A percentile compares a stretch with the other conserved stretches of the same genome.
Evolutionary conservation across 2,329 filamentous ascomycete genomes (phyloP).

Genomic region (Aspergillus sp.): DNA sequence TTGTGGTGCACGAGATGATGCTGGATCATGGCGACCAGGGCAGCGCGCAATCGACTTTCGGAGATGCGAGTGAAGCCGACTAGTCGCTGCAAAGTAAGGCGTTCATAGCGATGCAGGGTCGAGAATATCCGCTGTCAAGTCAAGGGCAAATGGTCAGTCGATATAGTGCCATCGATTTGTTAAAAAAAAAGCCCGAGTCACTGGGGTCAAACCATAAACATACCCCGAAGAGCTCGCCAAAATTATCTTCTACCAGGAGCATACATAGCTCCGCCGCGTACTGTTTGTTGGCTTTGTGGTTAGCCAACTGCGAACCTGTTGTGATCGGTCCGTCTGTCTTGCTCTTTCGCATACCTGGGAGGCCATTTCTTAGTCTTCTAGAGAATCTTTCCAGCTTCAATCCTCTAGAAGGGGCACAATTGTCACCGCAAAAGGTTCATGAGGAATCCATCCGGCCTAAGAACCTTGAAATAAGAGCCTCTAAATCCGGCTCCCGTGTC

Average conservation of each 20-base stretch:
- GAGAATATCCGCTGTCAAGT: slow-evolving; percentile 76
- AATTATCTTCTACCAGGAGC: slow-evolving; percentile 84
- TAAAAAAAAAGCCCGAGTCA: background rate
- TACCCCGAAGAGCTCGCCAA: slow-evolving; percentile 92
- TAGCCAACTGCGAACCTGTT: slow-evolving; percentile 27
- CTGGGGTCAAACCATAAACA: slow-evolving; percentile 39
- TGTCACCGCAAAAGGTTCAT: slow-evolving; percentile 64
- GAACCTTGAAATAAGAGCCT: background rate
- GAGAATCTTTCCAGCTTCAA: slow-evolving; percentile 72
- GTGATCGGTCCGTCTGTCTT: slow-evolving; percentile 9
- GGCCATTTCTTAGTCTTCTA: slow-evolving; percentile 64
- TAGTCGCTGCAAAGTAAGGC: slow-evolving; percentile 72
- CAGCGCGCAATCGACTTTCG: slow-evolving; percentile 76
- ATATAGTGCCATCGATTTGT: slow-evolving; percentile 2
- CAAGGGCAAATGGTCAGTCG: slow-evolving; percentile 1
- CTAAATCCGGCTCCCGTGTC: background rate
- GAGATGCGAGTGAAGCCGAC: slow-evolving; percentile 73
- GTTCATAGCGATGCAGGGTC: slow-evolving; percentile 76
- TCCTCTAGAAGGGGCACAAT: slow-evolving; percentile 70
- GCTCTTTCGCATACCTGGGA: slow-evolving; percentile 56
- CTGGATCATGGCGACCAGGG: slow-evolving; percentile 82
- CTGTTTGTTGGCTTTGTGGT: slow-evolving; percentile 44
- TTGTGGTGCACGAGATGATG: slow-evolving; percentile 82
- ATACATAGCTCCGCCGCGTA: slow-evolving; percentile 85
- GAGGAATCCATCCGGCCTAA: slow-evolving; percentile 18